Evolutionary conservation across 192 early-diverging fungal genomes (phyloP), one percentile per base, ranked within the genome.

Genomic region (Rhizophagus prolifer): DNA sequence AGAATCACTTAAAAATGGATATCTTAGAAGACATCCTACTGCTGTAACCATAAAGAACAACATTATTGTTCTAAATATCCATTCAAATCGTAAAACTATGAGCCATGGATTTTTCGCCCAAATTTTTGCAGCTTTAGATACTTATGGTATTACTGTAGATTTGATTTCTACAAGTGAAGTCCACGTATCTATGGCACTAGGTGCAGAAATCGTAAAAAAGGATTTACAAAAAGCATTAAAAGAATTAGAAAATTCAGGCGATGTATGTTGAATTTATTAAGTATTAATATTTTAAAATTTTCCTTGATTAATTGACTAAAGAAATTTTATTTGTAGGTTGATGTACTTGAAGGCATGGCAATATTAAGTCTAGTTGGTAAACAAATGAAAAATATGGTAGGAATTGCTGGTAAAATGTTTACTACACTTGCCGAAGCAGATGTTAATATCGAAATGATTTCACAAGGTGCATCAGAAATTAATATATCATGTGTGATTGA

Each of bases 371-470:
- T 98, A 59, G 97, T 99, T 12, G 97, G 97, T 62, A 90, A 91
- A 62, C 92, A 96, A 79, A 99, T 99, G 97, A 90, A 94, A 58
- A 95, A 97, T 81, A 95, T 96, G 94, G 96, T 98, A 31, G 97
- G 97, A 69, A 92, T 96, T 64, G 92, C 95, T 9, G 91, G 95
- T 30, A 89, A 86, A 80, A 98, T 99, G 96, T 99, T 99, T 83
- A 86, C 86, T 70, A 95, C 93, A 3, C 84, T 99, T 50, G 94
- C 95, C 19, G 91, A 89, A 64, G 89, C 92, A 60, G 84, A 89
- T 73, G 92, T 99, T 78, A 99, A 99, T 80, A 97, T 99, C 80
- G 97, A 99, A 84, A 99, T 99, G 97, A 99, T 99, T 65, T 95
- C 94, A 19, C 97, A 99, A 84, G 97, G 97, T 47, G 95, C 97